Evolutionary conservation across 2,329 filamentous ascomycete genomes (phyloP).

Genomic region (Chalaropsis thielavioides): DNA sequence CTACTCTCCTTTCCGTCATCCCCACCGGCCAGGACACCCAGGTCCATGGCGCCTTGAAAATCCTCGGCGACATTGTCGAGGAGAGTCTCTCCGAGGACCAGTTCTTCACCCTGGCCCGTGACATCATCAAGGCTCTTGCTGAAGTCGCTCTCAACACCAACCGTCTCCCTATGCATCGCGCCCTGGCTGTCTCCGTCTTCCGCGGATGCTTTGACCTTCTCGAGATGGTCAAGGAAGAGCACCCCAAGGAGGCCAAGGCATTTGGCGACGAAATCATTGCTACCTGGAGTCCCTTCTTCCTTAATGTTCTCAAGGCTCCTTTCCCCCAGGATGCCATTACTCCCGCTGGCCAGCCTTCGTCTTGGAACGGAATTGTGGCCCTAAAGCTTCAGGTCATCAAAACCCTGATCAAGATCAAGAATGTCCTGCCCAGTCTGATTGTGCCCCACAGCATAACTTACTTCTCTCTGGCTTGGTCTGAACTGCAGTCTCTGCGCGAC

Average conservation of each 20-base stretch:
- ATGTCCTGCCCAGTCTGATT: conserved; percentile 67
- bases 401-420: conserved; percentile 77
- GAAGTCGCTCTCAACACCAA: conserved; percentile 63
- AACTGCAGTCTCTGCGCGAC: conserved; percentile 58
- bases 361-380: conserved; percentile 68
- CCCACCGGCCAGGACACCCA: conserved; percentile 61
- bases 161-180: conserved; percentile 61
- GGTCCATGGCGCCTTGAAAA: conserved; percentile 76
- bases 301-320: conserved; percentile 57
- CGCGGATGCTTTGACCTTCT: conserved; percentile 84
- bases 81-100: conserved; percentile 88
- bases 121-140: conserved; percentile 73
- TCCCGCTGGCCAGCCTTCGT: conserved; percentile 40
- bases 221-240: conserved; percentile 91
- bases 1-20: conserved; percentile 63
- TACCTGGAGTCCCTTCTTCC: conserved; percentile 83
- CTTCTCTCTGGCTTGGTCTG: conserved; percentile 81
- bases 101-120: conserved; percentile 78
- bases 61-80: conserved; percentile 79
- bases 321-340: conserved; percentile 48
- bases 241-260: conserved; percentile 68
- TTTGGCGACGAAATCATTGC: conserved; percentile 79
- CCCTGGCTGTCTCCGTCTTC: conserved; percentile 80
- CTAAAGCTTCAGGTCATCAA: conserved; percentile 91
- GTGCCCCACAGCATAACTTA: conserved; percentile 68